A percentile compares a stretch with the other conserved stretches of the same genome.
phyloP scores from a whole-genome alignment of 2,329 filamentous ascomycete species.

The Aureobasidium sp. region DNA sequence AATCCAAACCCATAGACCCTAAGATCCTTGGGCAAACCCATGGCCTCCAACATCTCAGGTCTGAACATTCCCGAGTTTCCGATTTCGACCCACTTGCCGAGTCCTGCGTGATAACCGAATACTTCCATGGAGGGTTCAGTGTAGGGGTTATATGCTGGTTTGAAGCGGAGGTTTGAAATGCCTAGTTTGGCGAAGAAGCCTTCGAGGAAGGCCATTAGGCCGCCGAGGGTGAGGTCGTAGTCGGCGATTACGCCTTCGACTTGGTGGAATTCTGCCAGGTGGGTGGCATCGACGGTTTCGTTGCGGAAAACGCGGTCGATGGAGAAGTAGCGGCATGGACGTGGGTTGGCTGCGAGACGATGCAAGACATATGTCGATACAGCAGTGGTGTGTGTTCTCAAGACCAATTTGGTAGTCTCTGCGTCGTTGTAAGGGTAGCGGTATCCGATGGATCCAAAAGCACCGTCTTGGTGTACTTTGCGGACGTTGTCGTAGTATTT shows the following conservation, averaged over 20 bases:
- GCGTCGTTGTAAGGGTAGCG: constrained; percentile 93
- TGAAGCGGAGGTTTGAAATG: constrained; percentile 88
- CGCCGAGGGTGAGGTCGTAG: constrained; percentile 91
- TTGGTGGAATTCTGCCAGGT: constrained; percentile 98
- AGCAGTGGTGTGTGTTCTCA: constrained; percentile 96
- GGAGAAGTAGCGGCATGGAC: constrained; percentile 96
- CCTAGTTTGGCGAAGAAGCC: constrained; percentile 98
- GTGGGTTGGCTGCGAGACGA: constrained; percentile 84
- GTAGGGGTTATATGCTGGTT: constrained; percentile 96
- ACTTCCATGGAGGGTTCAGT: constrained; percentile 99
- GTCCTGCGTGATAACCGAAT: constrained; percentile 92
- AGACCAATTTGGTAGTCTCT: constrained; percentile 86
- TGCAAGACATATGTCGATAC: constrained; percentile 93
- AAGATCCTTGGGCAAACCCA: constrained; percentile 94
- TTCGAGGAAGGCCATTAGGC: constrained; percentile 94
- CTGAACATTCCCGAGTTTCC: constrained; percentile 99
- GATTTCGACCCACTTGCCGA: constrained; percentile 95
- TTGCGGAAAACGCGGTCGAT: constrained; percentile 99
- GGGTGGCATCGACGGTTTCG: constrained; percentile 96
- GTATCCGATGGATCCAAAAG: constrained; percentile 96
- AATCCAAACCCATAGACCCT: constrained; percentile 95
- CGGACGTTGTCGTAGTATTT: constrained; percentile 90
- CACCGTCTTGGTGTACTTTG: constrained; percentile 89
- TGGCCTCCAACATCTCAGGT: constrained; percentile 95
- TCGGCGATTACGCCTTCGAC: constrained; percentile 99